Base-by-base conservation (phyloP, 768 basidiomycete species). In the Psilocybe subaeruginosa region DNA sequence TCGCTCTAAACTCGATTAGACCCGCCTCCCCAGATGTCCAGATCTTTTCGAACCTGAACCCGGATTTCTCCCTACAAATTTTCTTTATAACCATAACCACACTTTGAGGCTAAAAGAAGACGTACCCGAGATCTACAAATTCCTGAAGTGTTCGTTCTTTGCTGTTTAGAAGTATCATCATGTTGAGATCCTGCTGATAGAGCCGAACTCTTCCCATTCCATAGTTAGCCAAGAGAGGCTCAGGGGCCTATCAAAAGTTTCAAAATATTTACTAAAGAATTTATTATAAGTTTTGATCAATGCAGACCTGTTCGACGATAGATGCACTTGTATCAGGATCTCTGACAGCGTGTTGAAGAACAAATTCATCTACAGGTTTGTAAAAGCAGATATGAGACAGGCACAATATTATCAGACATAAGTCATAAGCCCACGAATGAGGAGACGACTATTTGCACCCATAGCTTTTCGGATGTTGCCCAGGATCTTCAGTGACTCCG, bases 191-290 rank as follows among this genome's bases (percentile, higher is more conserved):
- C 49, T 77, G 76, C 35, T 78, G 69, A 61, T 83, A 82, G 30
- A 72, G 71, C 5, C 76, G 68, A 41, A 77, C 68, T 46, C 70
- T 72, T 1, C 79, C 82, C 8, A 75, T 72, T 17, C 80, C 81
- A 54, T 77, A 83, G 66, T 82, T 83, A 4, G 82, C 75, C 2
- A 83, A 72, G 52, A 85, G 68, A 0, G 81, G 83, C 56, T 77
- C 75, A 0, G 81, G 82, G 0, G 79, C 33, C 33, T 35, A 35
- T 35, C 11, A 11, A 7, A 11, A 35, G 33, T 35, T 35, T 35
- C 11, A 35, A 35, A 35, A 35, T 35, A 23, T 23, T 23, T 23
- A 23, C 23, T 23, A 23, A 23, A 23, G 23, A 23, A 23, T 23
- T 23, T 23, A 23, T 23, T 2, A 23, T 23, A 23, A 23, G 23